Base-by-base conservation (phyloP, 345 rosid species). In the Bretschneidera sinensis region DNA sequence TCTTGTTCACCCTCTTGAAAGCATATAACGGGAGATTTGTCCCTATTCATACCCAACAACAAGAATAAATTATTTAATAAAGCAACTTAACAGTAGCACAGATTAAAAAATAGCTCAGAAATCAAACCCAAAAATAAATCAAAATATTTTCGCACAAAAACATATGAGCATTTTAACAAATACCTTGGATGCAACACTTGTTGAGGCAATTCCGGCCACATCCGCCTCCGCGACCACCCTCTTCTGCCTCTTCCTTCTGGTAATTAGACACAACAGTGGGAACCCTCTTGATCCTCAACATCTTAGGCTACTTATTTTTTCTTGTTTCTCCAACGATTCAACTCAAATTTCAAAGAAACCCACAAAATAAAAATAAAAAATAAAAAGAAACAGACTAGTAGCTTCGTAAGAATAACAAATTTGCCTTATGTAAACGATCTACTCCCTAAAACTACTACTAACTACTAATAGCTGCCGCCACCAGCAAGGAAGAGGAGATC, bases 401-500 rank as follows among this genome's bases (percentile, higher is more conserved):
- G 22, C 24, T 21, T 14, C 54, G 19, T 7, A 19, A n/a, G n/a
- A 51, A 51, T 4, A 19, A 19, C 24, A 2, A n/a, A n/a, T n/a
- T n/a, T 2, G 21, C 21, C 15, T 39, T 69, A 60, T 62, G 45
- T 51, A 60, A n/a, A n/a, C n/a, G n/a, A 18, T 62, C 11, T 39
- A 39, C 45, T 9, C 45, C 45, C 45, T 39, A 39, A 39, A 39
- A 39, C 45, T 39, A 39, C 1, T 9, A 39, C 5, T 19, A 59
- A 69, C 34, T 18, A 21, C 11, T 9, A 11, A 13, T 1, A 11
- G 11, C 15, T 5, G 69, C n/a, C n/a, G n/a, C 99, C 99, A 64
- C 99, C 99, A 56, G 99, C 99, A 9, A 95, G 89, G 78, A 95
- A 95, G 78, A 91, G 96, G 76, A 95, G 97, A 79, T 95, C 99